These are phyloP conservation scores for Oryza officinalis DNA, from an alignment of 176 grass and related monocot species.

Conservation along the genomic window DNA sequence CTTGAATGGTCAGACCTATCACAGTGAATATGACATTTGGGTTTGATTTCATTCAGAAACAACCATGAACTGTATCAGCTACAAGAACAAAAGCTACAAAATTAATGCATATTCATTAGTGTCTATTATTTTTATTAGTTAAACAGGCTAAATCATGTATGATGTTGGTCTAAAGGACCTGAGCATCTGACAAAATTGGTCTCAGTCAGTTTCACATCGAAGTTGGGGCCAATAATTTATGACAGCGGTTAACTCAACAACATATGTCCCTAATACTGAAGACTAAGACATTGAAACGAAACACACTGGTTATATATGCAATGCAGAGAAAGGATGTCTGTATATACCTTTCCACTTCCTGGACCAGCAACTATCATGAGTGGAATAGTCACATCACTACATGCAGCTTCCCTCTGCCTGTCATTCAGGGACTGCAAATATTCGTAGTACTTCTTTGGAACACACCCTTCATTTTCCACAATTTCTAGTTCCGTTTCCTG, in stretches of 20 bases:
- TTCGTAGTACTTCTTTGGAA: slow-evolving; percentile 71
- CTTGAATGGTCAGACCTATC: slow-evolving; percentile 28
- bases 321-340: background rate
- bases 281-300: background rate
- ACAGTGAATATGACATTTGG: no score
- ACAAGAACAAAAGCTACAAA: slow-evolving; percentile 6
- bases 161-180: background rate
- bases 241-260: background rate
- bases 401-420: slow-evolving; percentile 78
- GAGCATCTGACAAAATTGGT: background rate
- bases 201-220: background rate
- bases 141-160: background rate
- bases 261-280: background rate
- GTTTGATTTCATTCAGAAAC: slow-evolving; percentile 17
- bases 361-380: slow-evolving; percentile 88
- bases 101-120: background rate
- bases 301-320: background rate
- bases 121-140: slow-evolving; percentile 10
- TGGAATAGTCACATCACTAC: slow-evolving; percentile 70
- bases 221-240: slow-evolving; percentile 20
- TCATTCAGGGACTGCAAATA: slow-evolving; percentile 81
- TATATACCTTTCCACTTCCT: slow-evolving; percentile 85
- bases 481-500: slow-evolving; percentile 13
- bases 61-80: slow-evolving; percentile 2
- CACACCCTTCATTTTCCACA: slow-evolving; percentile 44